Base-by-base conservation (phyloP, 352 stramenopile genomes). In the Plasmopara halstedii region DNA sequence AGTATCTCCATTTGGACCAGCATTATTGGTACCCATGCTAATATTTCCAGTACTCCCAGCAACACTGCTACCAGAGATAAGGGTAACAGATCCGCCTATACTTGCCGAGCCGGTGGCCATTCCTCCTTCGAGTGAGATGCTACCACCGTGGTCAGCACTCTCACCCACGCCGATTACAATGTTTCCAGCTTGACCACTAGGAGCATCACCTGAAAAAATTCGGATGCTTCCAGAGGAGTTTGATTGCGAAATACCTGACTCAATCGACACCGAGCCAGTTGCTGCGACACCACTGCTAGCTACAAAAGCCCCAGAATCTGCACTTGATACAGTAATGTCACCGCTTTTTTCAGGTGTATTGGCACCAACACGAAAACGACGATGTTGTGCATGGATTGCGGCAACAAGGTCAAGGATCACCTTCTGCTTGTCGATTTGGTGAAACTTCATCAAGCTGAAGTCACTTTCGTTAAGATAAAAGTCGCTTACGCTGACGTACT, bases 341-440 rank as follows among this genome's bases (percentile, higher is more conserved):
- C 64, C 71, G 27, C 59, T 73, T 15, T 55, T 55, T 20, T 58
- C 50, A 8, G 41, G 43, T 26, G 32, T 35, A 46, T 70, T 70
- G 14, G 36, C 23, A 9, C 48, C 47, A 21, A 73, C 38, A 29
- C 42, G 61, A 19, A 74, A 72, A 22, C 67, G 64, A 14, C 58
- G 53, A 43, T 77, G 58, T 21, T 81, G 70, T 3, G 80, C 68
- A 46, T 95, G 84, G 7, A 94, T 57, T n/a, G 80, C 84, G 17
- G 68, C 70, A 31, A 95, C 60, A 29, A 91, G 59, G 33, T 96
- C 87, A 20, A 96, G 66, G 22, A 85, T 78, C 6, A 96, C 64
- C 17, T 62, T 72, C 31, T 88, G 76, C 55, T 95, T 95, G 64
- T 96, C 76, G 23, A 96, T 73, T 73, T 96, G 84, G 48, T 85